Evolutionary conservation across 129 eudicot genomes (phyloP).

Genomic region (Pseudognaphalium luteoalbum): DNA sequence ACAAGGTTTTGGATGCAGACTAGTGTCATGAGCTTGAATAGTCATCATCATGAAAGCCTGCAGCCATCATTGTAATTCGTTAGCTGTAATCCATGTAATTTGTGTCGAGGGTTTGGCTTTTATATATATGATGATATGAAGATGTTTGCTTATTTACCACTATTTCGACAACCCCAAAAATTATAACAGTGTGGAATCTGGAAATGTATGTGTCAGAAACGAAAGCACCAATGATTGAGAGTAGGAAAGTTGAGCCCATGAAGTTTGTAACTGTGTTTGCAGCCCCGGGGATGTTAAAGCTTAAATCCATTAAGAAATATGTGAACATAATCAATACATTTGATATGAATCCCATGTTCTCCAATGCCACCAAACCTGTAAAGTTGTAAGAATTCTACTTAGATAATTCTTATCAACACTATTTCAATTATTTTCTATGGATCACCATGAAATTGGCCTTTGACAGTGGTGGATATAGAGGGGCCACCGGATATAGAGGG

Average conservation of each 20-base stretch:
- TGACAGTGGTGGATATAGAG: too few relatives aligned
- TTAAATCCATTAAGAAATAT: conserved; percentile 49
- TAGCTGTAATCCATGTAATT: not conserved
- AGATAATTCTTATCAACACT: not conserved
- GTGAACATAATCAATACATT: conserved; percentile 60
- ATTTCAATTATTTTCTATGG: not conserved
- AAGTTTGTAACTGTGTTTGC: conserved; percentile 76
- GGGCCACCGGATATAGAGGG: too few relatives aligned
- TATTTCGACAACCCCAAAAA: conserved; percentile 57
- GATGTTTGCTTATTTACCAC: conserved; percentile 32
- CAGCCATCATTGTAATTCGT: conserved; percentile 7
- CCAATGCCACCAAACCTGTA: conserved; percentile 60
- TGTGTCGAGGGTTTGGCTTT: not conserved
- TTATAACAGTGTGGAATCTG: conserved; percentile 45
- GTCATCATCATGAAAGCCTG: conserved; percentile 59
- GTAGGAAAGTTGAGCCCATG: conserved; percentile 70
- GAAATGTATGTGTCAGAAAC: conserved; percentile 66
- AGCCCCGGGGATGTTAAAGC: conserved; percentile 51
- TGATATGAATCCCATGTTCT: conserved; percentile 70
- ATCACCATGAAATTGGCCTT: not conserved
- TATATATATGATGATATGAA: not conserved
- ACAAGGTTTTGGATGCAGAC: conserved; percentile 50
- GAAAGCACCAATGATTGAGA: conserved; percentile 66
- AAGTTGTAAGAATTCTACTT: not conserved
- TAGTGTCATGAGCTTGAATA: conserved; percentile 56